Evolutionary conservation across 1,284 basidiomycete species (phyloP), one percentile per base, ranked within the genome.

Genomic region (Coniophora puteana): DNA sequence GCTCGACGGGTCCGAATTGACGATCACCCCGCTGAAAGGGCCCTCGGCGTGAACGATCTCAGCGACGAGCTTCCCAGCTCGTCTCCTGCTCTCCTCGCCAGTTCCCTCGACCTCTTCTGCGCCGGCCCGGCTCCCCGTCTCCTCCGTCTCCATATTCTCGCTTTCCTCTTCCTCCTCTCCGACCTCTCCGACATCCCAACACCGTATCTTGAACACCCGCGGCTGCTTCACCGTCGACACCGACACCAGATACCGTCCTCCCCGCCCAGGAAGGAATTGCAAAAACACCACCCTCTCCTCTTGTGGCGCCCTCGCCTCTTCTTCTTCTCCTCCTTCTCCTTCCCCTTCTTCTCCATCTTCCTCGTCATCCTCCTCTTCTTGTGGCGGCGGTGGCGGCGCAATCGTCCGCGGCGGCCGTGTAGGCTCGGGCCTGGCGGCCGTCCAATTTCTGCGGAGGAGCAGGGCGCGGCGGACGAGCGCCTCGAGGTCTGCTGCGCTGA

Each of bases 151-250:
- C n/a, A n/a, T n/a, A n/a, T n/a, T n/a, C n/a, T n/a, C n/a, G n/a
- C n/a, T n/a, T n/a, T n/a, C n/a, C n/a, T n/a, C n/a, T n/a, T n/a
- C n/a, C n/a, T n/a, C n/a, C n/a, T n/a, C n/a, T n/a, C n/a, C n/a
- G n/a, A n/a, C n/a, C n/a, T n/a, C n/a, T n/a, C n/a, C n/a, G 5
- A 74, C 34, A 45, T 80, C 75, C 80, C 80, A 82, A 42, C 76
- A 78, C 37, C 74, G 71, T 25, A 81, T 40, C 7, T 54, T 57
- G 29, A 67, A 71, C n/a, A 50, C 35, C 11, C 53, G 41, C 17
- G 38, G 54, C 6, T 25, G 44, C n/a, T 36, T 51, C 14, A 49
- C 56, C 54, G 57, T 55, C 14, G 55, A 59, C 20, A 78, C 53
- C 0, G 72, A 72, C 20, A 82, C 49, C 1, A 83, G 53, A 57